Base-by-base conservation (phyloP, 129 eudicot species). In the Tagetes erecta region DNA sequence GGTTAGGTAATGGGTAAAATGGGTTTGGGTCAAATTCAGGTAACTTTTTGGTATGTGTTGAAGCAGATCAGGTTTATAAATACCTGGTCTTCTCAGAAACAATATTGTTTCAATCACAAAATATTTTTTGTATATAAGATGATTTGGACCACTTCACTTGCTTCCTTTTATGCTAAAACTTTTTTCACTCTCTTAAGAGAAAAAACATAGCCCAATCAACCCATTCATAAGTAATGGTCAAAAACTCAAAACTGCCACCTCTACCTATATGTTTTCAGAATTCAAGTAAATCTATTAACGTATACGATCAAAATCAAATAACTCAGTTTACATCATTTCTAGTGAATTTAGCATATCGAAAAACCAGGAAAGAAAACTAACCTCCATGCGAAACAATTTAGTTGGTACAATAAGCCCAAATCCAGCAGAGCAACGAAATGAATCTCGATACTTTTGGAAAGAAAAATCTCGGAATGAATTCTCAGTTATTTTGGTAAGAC, bases 331-430 rank as follows among this genome's bases (percentile, higher is more conserved):
- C 42, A 40, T 49, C 30, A 65, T 65, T 38, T 44, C 36, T 3
- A 3, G 4, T 36, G n/a, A 36, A 47, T 14, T 62, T 14, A 5
- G 34, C 50, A 63, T 74, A 42, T 71, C 66, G 49, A 8, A 8
- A 73, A 31, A 6, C 13, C 4, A 67, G 51, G 57, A 51, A 40
- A 50, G 56, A 67, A 34, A 40, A 62, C 86, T 84, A 8, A 93
- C 98, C 97, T 93, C 97, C 96, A 93, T 86, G 67, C 97, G 97
- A 59, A 93, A 93, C 70, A 90, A 68, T 83, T 83, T 84, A 45
- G 92, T 87, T 27, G 98, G 97, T 65, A 93, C 78, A 58, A 93
- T 74, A 80, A 93, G 9, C 46, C 98, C 98, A 78, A 84, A 46
- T 58, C 98, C 97, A 1, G 83, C 89, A 6, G 96, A 82, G 79